These are phyloP conservation scores for Saturnispora halmiae DNA, from an alignment of 805 yeast genomes.

Conservation along the genomic window DNA sequence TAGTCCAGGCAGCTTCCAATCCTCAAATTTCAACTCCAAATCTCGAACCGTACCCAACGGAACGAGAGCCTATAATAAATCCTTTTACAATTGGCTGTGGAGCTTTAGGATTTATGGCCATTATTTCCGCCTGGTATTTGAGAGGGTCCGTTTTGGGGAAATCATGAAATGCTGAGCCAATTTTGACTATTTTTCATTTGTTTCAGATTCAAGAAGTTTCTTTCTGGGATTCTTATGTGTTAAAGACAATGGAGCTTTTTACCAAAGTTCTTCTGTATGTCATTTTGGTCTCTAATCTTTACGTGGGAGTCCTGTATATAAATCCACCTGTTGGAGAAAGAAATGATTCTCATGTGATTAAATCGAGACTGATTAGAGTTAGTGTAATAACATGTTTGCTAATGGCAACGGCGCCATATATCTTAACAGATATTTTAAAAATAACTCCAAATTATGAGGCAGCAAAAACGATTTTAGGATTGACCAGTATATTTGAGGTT, in stretches of 20 bases:
- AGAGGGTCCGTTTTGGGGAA: constrained; percentile 33
- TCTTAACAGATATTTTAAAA: constrained; percentile 18
- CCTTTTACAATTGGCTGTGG: constrained; percentile 58
- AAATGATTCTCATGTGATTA: constrained; percentile 36
- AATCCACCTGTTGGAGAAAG: constrained; percentile 24
- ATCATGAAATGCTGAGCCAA: not conserved
- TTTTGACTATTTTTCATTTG: not conserved
- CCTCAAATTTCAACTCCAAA: constrained; percentile 79
- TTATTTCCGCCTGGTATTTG: constrained; percentile 58
- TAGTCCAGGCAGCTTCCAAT: constrained; percentile 77
- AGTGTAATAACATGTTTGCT: constrained; percentile 26
- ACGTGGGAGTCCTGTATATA: constrained; percentile 37
- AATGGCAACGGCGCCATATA: constrained; percentile 26
- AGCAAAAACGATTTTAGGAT: constrained; percentile 15
- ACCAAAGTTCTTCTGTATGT: constrained; percentile 23
- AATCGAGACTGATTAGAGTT: constrained; percentile 33
- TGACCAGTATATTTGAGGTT: constrained; percentile 7
- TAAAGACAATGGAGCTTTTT: not conserved
- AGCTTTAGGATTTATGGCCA: constrained; percentile 56
- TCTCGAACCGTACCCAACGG: constrained; percentile 51
- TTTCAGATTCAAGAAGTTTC: not conserved
- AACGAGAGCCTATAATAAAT: constrained; percentile 36
- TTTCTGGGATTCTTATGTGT: not conserved
- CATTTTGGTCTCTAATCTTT: constrained; percentile 33
- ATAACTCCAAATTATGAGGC: constrained; percentile 10